These are phyloP conservation scores for Marasmius sp. DNA, from an alignment of 1,284 basidiomycete genomes.

Conservation along the genomic window DNA sequence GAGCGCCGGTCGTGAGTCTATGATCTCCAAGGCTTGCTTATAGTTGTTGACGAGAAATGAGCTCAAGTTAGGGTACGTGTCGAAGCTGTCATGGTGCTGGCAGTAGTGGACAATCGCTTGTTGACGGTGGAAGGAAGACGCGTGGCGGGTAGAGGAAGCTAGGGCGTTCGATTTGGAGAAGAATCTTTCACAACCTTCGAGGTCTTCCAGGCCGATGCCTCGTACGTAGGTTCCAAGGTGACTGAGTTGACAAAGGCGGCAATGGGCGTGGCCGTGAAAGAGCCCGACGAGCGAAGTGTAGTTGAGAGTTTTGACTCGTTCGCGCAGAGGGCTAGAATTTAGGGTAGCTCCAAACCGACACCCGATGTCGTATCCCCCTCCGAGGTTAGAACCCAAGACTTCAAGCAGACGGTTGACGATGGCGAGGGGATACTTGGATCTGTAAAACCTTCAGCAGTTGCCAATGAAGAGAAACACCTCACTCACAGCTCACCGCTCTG, in stretches of 20 bases:
- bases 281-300: conserved; percentile 13
- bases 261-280: conserved; percentile 21
- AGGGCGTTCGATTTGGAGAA: conserved; percentile 19
- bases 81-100: conserved; percentile 15
- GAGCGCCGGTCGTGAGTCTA: conserved; percentile 12
- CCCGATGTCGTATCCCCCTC: conserved; percentile 24
- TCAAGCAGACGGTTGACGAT: conserved; percentile 24
- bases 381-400: conserved; percentile 22
- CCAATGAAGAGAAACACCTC: background rate
- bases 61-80: conserved; percentile 18
- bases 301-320: background rate
- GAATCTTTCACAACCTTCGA: background rate
- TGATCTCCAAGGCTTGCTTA: conserved; percentile 25
- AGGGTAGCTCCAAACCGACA: conserved; percentile 17
- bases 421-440: conserved; percentile 35
- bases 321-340: conserved; percentile 9
- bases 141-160: conserved; percentile 5
- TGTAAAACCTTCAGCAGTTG: conserved; percentile 5
- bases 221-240: conserved; percentile 8
- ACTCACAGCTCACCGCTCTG: conserved; percentile 22
- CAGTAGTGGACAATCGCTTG: conserved; percentile 17
- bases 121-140: conserved; percentile 14
- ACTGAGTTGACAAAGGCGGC: conserved; percentile 17
- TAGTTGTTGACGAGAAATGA: no score
- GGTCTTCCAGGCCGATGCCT: conserved; percentile 13